Evolutionary conservation across 345 rosid genomes (phyloP).

Genomic region (Heritiera fomes): DNA sequence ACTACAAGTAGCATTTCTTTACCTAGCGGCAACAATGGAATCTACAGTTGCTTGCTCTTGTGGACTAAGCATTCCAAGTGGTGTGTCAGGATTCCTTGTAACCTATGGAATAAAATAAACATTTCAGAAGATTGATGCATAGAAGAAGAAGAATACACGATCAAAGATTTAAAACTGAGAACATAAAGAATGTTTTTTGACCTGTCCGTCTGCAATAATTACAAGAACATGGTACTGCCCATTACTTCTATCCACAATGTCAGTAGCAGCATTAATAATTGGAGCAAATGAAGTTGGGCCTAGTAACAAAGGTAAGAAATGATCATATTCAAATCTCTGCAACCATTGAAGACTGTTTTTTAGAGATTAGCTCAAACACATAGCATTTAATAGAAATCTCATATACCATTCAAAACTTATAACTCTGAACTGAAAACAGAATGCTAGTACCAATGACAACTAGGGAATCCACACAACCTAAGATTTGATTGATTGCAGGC

Average conservation of each 20-base stretch:
- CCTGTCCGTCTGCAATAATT: conserved; percentile 96
- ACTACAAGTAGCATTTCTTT: conserved; percentile 24
- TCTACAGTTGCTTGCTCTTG: conserved; percentile 83
- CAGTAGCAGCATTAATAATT: conserved; percentile 74
- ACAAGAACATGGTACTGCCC: conserved; percentile 92
- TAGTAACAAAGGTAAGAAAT: conserved; percentile 21
- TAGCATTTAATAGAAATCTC: background rate
- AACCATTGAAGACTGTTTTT: background rate
- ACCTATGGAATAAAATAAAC: conserved; percentile 44
- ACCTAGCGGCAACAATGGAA: conserved; percentile 94
- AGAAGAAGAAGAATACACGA: background rate
- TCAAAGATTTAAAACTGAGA: background rate
- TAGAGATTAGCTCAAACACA: background rate
- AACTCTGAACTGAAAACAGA: background rate
- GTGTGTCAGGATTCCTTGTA: conserved; percentile 63
- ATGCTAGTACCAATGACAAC: background rate
- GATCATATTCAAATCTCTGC: background rate
- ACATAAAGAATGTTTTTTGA: conserved; percentile 21
- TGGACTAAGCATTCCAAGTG: conserved; percentile 62
- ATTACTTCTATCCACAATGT: conserved; percentile 71
- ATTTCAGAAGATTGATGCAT: conserved; percentile 3
- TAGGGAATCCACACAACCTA: background rate
- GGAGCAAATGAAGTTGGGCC: conserved; percentile 99
- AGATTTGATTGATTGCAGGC: background rate
- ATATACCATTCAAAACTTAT: background rate